These are phyloP conservation scores for Neopestalotiopsis clavispora DNA, from an alignment of 2,329 filamentous ascomycete species.

Conservation along the genomic window DNA sequence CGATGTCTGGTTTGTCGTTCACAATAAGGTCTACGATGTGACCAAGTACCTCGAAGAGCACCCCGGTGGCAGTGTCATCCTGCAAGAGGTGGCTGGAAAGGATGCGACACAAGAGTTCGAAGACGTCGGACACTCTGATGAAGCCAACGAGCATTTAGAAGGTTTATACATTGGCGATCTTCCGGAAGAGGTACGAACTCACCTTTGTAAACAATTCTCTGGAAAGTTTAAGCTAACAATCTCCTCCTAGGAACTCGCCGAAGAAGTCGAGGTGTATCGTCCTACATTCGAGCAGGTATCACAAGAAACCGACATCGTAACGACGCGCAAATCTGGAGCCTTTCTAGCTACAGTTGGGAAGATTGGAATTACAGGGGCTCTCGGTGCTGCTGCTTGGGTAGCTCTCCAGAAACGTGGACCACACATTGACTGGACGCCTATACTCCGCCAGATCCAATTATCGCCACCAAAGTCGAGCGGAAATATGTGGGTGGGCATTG, in stretches of 20 bases:
- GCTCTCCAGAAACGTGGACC: neutral
- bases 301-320: constrained; percentile 3
- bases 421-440: constrained; percentile 8
- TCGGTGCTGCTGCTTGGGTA: neutral
- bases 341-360: neutral
- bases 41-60: constrained; percentile 15
- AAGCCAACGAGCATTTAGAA: constrained; percentile 10
- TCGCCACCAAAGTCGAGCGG: neutral
- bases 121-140: constrained; percentile 13
- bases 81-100: constrained; percentile 7
- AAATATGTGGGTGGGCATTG: constrained; percentile 9
- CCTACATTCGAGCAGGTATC: constrained; percentile 10
- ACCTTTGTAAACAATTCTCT: neutral
- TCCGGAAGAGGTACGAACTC: neutral
- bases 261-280: constrained; percentile 10
- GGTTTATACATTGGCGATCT: constrained; percentile 1
- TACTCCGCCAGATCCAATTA: neutral
- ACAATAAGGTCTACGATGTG: constrained; percentile 13
- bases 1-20: constrained; percentile 14
- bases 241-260: neutral
- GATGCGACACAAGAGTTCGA: constrained; percentile 13
- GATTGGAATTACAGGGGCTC: neutral
- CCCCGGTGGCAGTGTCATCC: constrained; percentile 3
- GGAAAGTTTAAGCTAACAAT: neutral
- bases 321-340: neutral